phyloP scores from a whole-genome alignment of 768 basidiomycete genomes.

The Amanita jacksonii region DNA sequence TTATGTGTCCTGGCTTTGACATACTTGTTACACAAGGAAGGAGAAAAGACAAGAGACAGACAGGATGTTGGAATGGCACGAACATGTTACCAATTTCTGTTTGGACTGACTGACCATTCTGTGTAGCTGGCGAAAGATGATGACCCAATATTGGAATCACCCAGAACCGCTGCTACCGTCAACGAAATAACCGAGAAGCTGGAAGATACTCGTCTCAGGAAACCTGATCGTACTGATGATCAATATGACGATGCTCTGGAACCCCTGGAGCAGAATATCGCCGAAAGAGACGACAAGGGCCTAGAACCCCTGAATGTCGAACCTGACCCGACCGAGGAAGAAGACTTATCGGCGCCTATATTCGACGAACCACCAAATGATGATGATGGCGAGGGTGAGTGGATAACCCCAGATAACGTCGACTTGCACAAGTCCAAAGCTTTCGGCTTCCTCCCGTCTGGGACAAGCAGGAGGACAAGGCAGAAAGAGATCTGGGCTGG shows the following conservation, averaged over 20 bases:
- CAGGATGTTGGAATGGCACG: conserved; percentile 20
- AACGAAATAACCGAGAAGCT: conserved; percentile 2
- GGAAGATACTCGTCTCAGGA: neutral
- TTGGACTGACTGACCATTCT: conserved; percentile 3
- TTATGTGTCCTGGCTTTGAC: conserved; percentile 86
- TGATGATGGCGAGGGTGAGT: conserved; percentile 86
- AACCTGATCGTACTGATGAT: neutral
- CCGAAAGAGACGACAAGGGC: conserved; percentile 12
- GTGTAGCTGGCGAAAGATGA: conserved; percentile 9
- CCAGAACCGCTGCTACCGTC: conserved; percentile 4
- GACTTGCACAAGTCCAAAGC: conserved; percentile 80
- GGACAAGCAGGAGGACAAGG: conserved; percentile 22
- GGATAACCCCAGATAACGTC: conserved; percentile 93
- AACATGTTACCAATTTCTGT: conserved; percentile 2
- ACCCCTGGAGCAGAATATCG: neutral
- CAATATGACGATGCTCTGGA: neutral
- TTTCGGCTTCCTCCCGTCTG: conserved; percentile 67
- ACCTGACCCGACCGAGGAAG: conserved; percentile 26
- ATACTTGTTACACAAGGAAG: conserved; percentile 59
- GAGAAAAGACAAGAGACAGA: conserved; percentile 25
- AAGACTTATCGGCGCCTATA: conserved; percentile 13
- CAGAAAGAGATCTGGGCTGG: conserved; percentile 45
- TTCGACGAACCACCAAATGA: conserved; percentile 72
- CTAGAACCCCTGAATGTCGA: conserved; percentile 39
- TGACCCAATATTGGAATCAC: conserved; percentile 1